Evolutionary conservation across 371 early-diverging fungal genomes (phyloP).

Genomic region (Mycotypha africana): DNA sequence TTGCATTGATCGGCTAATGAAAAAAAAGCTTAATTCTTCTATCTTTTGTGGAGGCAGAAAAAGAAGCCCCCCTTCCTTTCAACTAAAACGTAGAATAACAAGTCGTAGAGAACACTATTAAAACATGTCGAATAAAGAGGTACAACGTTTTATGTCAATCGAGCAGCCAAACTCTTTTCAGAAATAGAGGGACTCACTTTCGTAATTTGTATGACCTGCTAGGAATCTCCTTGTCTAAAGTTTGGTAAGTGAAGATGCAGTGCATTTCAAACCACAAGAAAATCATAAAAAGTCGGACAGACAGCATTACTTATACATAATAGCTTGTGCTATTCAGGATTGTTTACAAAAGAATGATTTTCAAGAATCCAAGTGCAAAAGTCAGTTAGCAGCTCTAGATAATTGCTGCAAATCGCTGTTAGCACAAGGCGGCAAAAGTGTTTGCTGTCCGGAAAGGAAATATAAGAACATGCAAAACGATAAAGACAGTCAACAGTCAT

Average conservation of each 20-base stretch:
- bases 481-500: neutral
- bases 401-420: constrained; percentile 59
- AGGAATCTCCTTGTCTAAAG: constrained; percentile 29
- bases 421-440: constrained; percentile 51
- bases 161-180: too few relatives aligned
- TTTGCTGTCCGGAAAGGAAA: constrained; percentile 57
- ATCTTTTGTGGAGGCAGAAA: too few relatives aligned
- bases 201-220: too few relatives aligned
- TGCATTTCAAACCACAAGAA: neutral
- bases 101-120: too few relatives aligned
- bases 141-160: too few relatives aligned
- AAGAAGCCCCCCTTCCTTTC: too few relatives aligned
- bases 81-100: too few relatives aligned
- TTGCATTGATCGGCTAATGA: too few relatives aligned
- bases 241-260: constrained; percentile 14
- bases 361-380: constrained; percentile 60
- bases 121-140: too few relatives aligned
- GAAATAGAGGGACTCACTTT: too few relatives aligned
- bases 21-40: too few relatives aligned
- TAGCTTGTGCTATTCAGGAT: constrained; percentile 68
- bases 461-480: constrained; percentile 24
- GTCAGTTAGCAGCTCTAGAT: constrained; percentile 45
- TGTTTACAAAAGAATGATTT: constrained; percentile 62
- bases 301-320: neutral
- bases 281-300: neutral